A percentile compares a stretch with the other conserved stretches of the same genome.
Evolutionary conservation across 495 filamentous ascomycete genomes (phyloP).

Genomic region (Penicillium samsonianum): DNA sequence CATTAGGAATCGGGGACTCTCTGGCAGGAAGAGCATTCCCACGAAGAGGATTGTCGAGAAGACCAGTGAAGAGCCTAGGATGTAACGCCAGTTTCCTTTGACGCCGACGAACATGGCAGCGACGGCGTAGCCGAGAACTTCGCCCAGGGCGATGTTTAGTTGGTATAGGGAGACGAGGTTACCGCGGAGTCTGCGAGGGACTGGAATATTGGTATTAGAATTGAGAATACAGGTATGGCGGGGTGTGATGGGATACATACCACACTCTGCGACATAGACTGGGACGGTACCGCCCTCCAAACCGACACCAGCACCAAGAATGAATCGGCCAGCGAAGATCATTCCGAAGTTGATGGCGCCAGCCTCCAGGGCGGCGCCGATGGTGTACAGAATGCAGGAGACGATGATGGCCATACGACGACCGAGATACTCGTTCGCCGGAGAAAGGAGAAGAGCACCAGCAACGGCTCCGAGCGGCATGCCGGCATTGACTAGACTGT

Average conservation of each 20-base stretch:
- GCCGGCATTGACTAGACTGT: constrained; percentile 57
- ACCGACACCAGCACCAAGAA: constrained; percentile 61
- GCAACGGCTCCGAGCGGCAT: constrained; percentile 63
- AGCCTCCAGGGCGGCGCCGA: constrained; percentile 60
- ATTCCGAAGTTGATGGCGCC: constrained; percentile 61
- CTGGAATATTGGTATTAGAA: constrained; percentile 38
- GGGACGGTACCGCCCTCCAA: constrained; percentile 63
- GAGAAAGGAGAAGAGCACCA: constrained; percentile 59
- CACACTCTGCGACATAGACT: constrained; percentile 54
- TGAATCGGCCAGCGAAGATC: constrained; percentile 60
- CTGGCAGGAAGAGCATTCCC: constrained; percentile 62
- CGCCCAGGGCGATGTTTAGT: constrained; percentile 63
- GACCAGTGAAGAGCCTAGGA: constrained; percentile 63
- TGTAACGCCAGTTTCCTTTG: constrained; percentile 62
- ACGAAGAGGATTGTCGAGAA: constrained; percentile 62
- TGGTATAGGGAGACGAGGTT: constrained; percentile 65
- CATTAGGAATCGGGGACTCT: constrained; percentile 59
- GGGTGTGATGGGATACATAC: constrained; percentile 26
- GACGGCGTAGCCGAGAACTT: constrained; percentile 63
- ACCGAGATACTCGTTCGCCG: constrained; percentile 59
- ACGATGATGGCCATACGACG: constrained; percentile 60
- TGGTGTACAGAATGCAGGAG: constrained; percentile 57
- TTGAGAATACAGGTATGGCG: neutral
- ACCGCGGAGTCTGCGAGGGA: constrained; percentile 55
- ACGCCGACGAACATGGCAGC: constrained; percentile 63